Base-by-base conservation (phyloP, 495 filamentous ascomycete species). In the Amorphotheca resinae region DNA sequence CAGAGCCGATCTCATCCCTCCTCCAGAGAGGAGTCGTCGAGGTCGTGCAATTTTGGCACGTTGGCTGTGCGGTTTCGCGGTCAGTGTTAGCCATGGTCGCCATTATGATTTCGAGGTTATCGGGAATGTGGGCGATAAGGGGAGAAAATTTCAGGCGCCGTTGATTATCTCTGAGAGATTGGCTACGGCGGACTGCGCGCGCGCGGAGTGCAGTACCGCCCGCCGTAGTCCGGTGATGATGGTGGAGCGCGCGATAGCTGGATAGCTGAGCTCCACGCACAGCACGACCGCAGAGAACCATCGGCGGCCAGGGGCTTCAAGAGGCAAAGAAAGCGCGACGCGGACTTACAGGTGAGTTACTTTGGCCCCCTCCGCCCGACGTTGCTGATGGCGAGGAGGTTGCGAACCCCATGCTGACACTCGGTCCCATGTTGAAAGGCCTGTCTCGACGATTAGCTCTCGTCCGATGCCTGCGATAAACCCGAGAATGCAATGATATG, bases 1-100 rank as follows among this genome's bases (percentile, higher is more conserved):
- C 88, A 2, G 86, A 84, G 46, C 91, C 91, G 42, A 78, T 73
- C 67, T 99, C 91, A 70, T 99, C 91, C 58, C 91, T 76, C 58
- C 91, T 82, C 91, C 91, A 99, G 51, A 99, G 69, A 35, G 91
- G 91, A 28, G 91, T 96, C 38, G 87, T 95, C 6, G 84, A 91
- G 36, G 91, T 99, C 45, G 73, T 77, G 66, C 91, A 99, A 66
- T 99, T 99, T 60, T 93, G 87, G 59, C 91, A 99, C 46, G 88
- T 84, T 37, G 91, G 91, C 91, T 98, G 78, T 65, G 76, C 69
- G 60, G 74, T 69, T 48, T 69, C 60, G 50, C 62, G 66, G 53
- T 71, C 68, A 18, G 34, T 9, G 45, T 66, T 63, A 77, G 75
- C 59, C 54, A 73, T 52, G 18, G 67, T 67, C 40, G 74, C 75